These are phyloP conservation scores for Tylopilus subfusipes DNA, from an alignment of 768 basidiomycete genomes.

Conservation along the genomic window DNA sequence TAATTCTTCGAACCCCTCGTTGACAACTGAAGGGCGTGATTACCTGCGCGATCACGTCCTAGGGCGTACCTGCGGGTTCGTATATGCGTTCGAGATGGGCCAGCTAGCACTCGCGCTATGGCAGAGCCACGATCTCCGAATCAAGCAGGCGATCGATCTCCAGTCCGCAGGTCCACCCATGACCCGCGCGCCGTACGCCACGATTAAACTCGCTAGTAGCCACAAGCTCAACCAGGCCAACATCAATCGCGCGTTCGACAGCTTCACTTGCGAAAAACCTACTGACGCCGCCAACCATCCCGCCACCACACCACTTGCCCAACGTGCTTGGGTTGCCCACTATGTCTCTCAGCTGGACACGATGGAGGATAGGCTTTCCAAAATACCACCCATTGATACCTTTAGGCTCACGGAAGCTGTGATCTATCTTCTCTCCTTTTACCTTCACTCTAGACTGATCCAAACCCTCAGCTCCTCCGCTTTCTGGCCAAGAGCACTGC, in stretches of 20 bases:
- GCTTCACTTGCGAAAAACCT: constrained; percentile 1
- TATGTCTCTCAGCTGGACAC: constrained; percentile 24
- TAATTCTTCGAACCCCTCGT: constrained; percentile 18
- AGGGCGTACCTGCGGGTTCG: constrained; percentile 24
- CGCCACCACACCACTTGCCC: constrained; percentile 22
- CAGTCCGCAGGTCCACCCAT: constrained; percentile 17
- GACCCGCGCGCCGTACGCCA: constrained; percentile 21
- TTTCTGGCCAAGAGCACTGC: constrained; percentile 27
- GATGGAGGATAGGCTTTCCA: constrained; percentile 21
- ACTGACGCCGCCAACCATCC: not conserved
- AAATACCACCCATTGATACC: constrained; percentile 28
- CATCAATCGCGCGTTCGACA: constrained; percentile 13
- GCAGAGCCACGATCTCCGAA: constrained; percentile 32
- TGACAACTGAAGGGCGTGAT: constrained; percentile 18
- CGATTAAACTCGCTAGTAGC: constrained; percentile 14
- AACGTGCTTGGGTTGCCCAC: constrained; percentile 32
- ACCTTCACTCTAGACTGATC: not conserved
- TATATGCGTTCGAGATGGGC: constrained; percentile 32
- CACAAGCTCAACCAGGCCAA: constrained; percentile 14
- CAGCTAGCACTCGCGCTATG: constrained; percentile 30
- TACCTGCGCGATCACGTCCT: constrained; percentile 31
- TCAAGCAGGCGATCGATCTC: constrained; percentile 32
- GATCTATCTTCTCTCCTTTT: not conserved
- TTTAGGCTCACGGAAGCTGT: constrained; percentile 23
- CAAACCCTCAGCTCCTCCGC: constrained; percentile 17